These are phyloP conservation scores for Albatrellus sp. DNA, from an alignment of 1,284 basidiomycete species.

Conservation along the genomic window DNA sequence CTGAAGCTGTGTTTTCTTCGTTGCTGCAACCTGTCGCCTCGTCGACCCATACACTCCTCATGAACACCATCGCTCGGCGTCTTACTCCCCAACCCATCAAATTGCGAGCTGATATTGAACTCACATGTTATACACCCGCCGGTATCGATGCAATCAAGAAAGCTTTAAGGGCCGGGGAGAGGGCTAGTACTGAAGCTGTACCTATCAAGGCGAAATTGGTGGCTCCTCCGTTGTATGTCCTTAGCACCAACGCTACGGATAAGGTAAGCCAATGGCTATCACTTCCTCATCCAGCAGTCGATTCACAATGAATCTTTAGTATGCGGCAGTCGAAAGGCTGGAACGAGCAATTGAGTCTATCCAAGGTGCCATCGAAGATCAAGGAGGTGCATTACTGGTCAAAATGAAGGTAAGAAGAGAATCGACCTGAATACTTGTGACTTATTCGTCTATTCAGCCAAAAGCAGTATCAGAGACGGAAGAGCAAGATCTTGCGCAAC, in stretches of 20 bases:
- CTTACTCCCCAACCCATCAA: conserved; percentile 98
- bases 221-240: conserved; percentile 91
- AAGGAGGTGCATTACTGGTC: conserved; percentile 79
- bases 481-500: conserved; percentile 86
- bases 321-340: conserved; percentile 83
- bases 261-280: conserved; percentile 43
- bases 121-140: conserved; percentile 92
- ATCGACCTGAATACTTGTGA: conserved; percentile 5
- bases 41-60: conserved; percentile 56
- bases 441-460: conserved; percentile 38
- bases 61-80: conserved; percentile 84
- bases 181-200: conserved; percentile 77
- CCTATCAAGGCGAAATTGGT: conserved; percentile 97
- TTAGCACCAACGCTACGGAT: conserved; percentile 94
- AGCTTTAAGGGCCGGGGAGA: conserved; percentile 83
- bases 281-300: not conserved
- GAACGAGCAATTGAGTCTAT: conserved; percentile 92
- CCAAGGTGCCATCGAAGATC: conserved; percentile 70
- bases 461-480: conserved; percentile 97
- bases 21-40: conserved; percentile 53
- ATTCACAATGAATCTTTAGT: conserved; percentile 24
- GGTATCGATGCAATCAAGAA: conserved; percentile 98
- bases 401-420: conserved; percentile 84
- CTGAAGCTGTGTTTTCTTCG: conserved; percentile 73
- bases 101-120: conserved; percentile 93